These are phyloP conservation scores for Cystobasidium onofrii DNA, from an alignment of 768 basidiomycete species.

Conservation along the genomic window DNA sequence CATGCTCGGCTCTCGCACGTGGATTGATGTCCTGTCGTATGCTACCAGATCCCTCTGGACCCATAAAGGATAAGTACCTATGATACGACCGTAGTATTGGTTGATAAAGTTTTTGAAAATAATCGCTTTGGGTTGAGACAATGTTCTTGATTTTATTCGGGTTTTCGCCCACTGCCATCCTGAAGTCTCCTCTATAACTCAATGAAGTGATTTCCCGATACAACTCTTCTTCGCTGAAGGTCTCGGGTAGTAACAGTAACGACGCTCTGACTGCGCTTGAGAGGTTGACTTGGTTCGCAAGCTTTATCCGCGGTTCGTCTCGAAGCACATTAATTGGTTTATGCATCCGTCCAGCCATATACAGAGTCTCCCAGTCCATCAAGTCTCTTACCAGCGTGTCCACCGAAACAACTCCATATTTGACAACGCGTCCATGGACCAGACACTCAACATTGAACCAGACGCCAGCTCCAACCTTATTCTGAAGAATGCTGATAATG, in stretches of 20 bases:
- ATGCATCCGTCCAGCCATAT: constrained; percentile 92
- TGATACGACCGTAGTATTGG: constrained; percentile 43
- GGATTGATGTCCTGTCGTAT: constrained; percentile 61
- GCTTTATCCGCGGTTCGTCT: constrained; percentile 80
- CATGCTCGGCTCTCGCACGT: constrained; percentile 61
- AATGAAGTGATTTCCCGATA: constrained; percentile 79
- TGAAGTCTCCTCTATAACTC: constrained; percentile 77
- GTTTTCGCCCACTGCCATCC: constrained; percentile 86
- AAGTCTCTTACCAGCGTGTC: constrained; percentile 82
- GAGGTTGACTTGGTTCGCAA: constrained; percentile 89
- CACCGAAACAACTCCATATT: constrained; percentile 90
- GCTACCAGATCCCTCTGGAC: constrained; percentile 29
- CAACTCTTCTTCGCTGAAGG: constrained; percentile 70
- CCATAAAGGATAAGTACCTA: constrained; percentile 39
- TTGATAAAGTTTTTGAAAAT: constrained; percentile 82
- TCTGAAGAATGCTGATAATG: constrained; percentile 72
- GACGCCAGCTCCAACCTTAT: constrained; percentile 59
- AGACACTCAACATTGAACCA: constrained; percentile 94
- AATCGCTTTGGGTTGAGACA: constrained; percentile 66
- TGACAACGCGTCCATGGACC: constrained; percentile 66
- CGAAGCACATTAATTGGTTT: constrained; percentile 86
- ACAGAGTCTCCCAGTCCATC: constrained; percentile 83
- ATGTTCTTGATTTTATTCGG: constrained; percentile 90
- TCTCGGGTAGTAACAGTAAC: constrained; percentile 71
- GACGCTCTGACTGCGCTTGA: constrained; percentile 82